Percentiles rank a stretch among this genome's conserved stretches.
Conservation (phyloP, 345 rosid genomes). For the Gossypium ekmanianum region DNA sequence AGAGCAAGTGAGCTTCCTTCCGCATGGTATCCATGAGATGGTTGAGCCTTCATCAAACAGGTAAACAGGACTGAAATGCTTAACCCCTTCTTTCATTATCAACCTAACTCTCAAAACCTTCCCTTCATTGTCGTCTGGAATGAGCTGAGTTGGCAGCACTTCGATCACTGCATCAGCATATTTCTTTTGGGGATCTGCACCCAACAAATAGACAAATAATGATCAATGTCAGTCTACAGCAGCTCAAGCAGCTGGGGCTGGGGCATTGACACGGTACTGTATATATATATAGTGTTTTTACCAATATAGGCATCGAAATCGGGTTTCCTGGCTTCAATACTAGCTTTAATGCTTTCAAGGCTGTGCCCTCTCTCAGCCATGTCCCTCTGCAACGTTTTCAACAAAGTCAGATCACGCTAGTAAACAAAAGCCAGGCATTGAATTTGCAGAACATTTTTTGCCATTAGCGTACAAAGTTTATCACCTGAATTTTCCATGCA, state of each 20-base stretch:
- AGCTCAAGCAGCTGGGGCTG: neutral
- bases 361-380: constrained; percentile 99
- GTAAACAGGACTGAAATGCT: constrained; percentile 81
- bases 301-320: constrained; percentile 95
- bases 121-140: constrained; percentile 90
- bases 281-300: constrained; percentile 20
- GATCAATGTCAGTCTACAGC: neutral
- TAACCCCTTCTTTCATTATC: constrained; percentile 94
- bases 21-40: constrained; percentile 91
- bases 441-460: neutral
- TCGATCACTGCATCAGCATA: constrained; percentile 91
- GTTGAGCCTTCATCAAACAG: constrained; percentile 95
- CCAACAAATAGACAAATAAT: neutral
- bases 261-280: neutral
- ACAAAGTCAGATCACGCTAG: constrained; percentile 6
- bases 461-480: constrained; percentile 4
- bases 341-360: constrained; percentile 95
- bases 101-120: constrained; percentile 84
- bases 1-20: constrained; percentile 92
- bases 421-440: neutral
- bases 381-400: constrained; percentile 59
- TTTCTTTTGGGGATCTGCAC: constrained; percentile 93
- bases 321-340: constrained; percentile 94
- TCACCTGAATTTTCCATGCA: constrained; percentile 85
- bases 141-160: constrained; percentile 82